phyloP scores from a whole-genome alignment of 2,329 filamentous ascomycete species.

The Colletotrichum magnum region DNA sequence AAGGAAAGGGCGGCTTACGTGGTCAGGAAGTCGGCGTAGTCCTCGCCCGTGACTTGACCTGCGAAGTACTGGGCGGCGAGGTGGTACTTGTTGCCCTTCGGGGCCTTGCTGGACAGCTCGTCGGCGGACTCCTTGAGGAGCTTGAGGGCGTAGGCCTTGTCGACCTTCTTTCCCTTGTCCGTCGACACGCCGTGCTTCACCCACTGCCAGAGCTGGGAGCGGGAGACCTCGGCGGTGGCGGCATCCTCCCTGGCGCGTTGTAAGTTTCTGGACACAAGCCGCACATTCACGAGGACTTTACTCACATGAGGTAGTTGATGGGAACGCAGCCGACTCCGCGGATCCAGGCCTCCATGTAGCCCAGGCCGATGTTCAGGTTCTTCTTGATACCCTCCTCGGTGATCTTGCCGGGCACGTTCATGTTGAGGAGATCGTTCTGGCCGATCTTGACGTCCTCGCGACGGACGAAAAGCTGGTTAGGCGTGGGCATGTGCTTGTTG shows the following conservation, averaged over 20 bases:
- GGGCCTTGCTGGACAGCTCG: slow-evolving; percentile 79
- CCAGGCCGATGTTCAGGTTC: slow-evolving; percentile 96
- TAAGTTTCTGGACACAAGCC: slow-evolving; percentile 35
- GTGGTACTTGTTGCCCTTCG: slow-evolving; percentile 91
- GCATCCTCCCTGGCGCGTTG: slow-evolving; percentile 79
- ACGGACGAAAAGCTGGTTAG: slow-evolving; percentile 91
- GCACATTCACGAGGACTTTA: slow-evolving; percentile 31
- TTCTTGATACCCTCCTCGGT: slow-evolving; percentile 97
- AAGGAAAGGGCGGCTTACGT: slow-evolving; percentile 65
- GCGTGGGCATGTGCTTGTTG: slow-evolving; percentile 98
- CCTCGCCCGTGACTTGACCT: slow-evolving; percentile 93
- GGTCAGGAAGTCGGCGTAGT: slow-evolving; percentile 97
- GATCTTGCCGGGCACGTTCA: slow-evolving; percentile 93
- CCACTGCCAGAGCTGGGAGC: slow-evolving; percentile 98
- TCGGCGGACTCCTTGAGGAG: slow-evolving; percentile 89
- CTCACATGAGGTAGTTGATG: slow-evolving; percentile 94
- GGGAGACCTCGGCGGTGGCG: slow-evolving; percentile 94
- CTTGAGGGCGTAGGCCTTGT: slow-evolving; percentile 91
- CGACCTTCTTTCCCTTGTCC: slow-evolving; percentile 89
- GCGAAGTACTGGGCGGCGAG: slow-evolving; percentile 95
- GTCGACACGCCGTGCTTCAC: slow-evolving; percentile 81
- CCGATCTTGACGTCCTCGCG: slow-evolving; percentile 91
- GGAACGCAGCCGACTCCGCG: slow-evolving; percentile 95
- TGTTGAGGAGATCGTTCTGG: slow-evolving; percentile 94
- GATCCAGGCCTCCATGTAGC: slow-evolving; percentile 99